These are phyloP conservation scores for Fomitopsis pinicola DNA, from an alignment of 1,284 basidiomycete genomes.

Conservation along the genomic window DNA sequence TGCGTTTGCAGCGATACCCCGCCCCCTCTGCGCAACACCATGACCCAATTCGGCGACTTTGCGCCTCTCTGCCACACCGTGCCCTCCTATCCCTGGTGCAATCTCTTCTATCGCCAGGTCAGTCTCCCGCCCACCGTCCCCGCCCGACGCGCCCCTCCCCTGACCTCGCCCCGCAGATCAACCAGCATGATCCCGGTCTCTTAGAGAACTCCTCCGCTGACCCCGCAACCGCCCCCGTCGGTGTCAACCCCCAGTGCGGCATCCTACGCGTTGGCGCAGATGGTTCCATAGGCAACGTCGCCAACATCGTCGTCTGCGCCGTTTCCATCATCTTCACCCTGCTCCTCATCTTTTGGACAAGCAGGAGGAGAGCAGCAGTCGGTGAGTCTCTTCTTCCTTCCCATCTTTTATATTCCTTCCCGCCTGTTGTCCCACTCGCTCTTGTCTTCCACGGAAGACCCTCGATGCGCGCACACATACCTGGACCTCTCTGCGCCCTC, in stretches of 20 bases:
- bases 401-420: not conserved
- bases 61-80: slow-evolving; percentile 48
- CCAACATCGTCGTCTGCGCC: slow-evolving; percentile 66
- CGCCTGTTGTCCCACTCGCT: not conserved
- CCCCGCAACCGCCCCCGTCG: slow-evolving; percentile 46
- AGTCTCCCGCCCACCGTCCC: slow-evolving; percentile 1
- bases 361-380: slow-evolving; percentile 48
- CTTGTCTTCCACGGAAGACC: too few species aligned
- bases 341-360: slow-evolving; percentile 42
- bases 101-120: slow-evolving; percentile 65
- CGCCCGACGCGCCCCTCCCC: not conserved
- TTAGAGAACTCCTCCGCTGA: slow-evolving; percentile 38
- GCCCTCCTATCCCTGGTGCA: slow-evolving; percentile 69
- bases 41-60: slow-evolving; percentile 61
- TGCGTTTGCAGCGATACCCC: not conserved
- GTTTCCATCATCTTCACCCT: slow-evolving; percentile 50
- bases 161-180: slow-evolving; percentile 26
- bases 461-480: not conserved
- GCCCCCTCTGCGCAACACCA: slow-evolving; percentile 16
- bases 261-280: slow-evolving; percentile 43
- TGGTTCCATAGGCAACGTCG: slow-evolving; percentile 65
- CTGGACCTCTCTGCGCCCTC: not conserved
- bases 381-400: slow-evolving; percentile 26
- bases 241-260: slow-evolving; percentile 54
- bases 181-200: slow-evolving; percentile 26